phyloP scores from a whole-genome alignment of 306 rosid species.

The Datisca glomerata region DNA sequence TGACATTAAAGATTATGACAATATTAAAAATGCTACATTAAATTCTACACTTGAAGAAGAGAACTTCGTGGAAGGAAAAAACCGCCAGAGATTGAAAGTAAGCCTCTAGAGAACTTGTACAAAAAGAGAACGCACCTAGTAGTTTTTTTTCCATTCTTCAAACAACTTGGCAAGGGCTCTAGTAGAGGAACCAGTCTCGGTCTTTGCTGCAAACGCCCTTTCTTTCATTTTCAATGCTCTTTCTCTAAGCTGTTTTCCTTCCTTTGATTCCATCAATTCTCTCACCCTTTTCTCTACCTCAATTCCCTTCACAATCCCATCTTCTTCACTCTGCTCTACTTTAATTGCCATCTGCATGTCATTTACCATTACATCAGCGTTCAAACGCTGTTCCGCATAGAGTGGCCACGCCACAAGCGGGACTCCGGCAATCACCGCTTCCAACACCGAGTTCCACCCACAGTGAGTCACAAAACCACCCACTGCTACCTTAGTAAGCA shows the following conservation, averaged over 20 bases:
- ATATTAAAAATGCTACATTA: too few relatives aligned
- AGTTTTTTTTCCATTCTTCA: neutral
- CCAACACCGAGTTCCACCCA: too few relatives aligned
- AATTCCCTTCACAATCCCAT: conserved; percentile 21
- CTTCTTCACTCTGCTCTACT: conserved; percentile 19
- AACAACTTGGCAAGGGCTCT: conserved; percentile 7
- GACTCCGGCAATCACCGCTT: conserved; percentile 21
- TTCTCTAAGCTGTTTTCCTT: conserved; percentile 13
- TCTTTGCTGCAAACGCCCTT: conserved; percentile 12
- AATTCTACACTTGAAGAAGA: too few relatives aligned
- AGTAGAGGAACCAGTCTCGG: conserved; percentile 17
- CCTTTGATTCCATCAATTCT: conserved; percentile 26
- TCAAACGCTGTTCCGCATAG: conserved; percentile 27
- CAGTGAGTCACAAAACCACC: too few relatives aligned
- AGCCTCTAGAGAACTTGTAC: too few relatives aligned
- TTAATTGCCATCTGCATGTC: conserved; percentile 21
- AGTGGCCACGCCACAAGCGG: conserved; percentile 34
- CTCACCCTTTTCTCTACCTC: conserved; percentile 17
- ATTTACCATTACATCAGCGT: conserved; percentile 17
- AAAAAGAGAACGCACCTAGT: too few relatives aligned
- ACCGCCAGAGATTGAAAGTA: too few relatives aligned
- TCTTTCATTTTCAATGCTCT: conserved; percentile 13
- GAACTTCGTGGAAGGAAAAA: too few relatives aligned
- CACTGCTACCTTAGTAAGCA: conserved; percentile 17
- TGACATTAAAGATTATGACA: too few relatives aligned